Percentiles rank a stretch among this genome's conserved stretches.
Conservation (phyloP, 331 rosid species). For the Erythrophleum ivorense region DNA sequence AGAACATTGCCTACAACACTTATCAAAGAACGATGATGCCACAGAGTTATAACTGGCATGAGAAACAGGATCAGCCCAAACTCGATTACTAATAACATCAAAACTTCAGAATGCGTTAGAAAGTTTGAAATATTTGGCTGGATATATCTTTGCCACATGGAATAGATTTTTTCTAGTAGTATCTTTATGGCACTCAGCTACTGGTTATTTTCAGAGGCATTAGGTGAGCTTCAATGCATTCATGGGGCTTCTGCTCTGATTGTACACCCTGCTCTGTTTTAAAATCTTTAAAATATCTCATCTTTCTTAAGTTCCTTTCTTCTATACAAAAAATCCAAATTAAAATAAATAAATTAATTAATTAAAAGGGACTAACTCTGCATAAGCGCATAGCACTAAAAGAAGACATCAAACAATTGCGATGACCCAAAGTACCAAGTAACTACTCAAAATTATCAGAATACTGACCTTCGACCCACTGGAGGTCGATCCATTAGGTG, state of each 20-base stretch:
- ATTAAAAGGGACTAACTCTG: not conserved
- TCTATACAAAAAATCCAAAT: not conserved
- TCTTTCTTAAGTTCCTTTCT: conserved; percentile 5
- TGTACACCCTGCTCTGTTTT: not conserved
- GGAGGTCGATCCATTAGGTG: conserved; percentile 92
- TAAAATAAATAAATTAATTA: not conserved
- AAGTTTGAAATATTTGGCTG: not conserved
- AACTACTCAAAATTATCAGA: conserved; percentile 12
- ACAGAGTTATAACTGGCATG: not conserved
- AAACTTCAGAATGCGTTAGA: not conserved
- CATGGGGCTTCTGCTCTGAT: not conserved
- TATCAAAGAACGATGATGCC: not conserved
- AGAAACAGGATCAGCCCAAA: not conserved
- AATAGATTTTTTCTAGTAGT: not conserved
- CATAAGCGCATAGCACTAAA: not conserved
- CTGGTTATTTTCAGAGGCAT: not conserved
- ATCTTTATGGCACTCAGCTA: not conserved
- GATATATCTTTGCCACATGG: too few relatives aligned
- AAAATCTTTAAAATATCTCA: not conserved
- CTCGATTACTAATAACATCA: not conserved
- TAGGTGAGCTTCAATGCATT: not conserved
- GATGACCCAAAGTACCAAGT: conserved; percentile 19
- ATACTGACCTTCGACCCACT: conserved; percentile 84
- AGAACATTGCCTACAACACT: not conserved
- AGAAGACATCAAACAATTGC: not conserved